Conservation (phyloP, 2,329 filamentous ascomycete genomes). For the Myriosclerotinia duriaeana region DNA sequence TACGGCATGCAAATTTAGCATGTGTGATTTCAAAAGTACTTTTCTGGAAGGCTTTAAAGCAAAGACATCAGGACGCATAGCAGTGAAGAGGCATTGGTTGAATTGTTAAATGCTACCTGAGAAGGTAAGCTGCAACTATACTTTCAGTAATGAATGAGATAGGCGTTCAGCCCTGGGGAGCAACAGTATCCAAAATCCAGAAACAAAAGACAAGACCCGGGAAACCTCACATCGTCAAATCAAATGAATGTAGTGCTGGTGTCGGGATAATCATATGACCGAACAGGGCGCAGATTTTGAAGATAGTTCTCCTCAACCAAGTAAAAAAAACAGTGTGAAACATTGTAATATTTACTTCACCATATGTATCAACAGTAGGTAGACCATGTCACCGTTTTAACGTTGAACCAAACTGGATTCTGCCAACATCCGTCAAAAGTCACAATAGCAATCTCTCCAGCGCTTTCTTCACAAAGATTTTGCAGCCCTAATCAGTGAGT, state of each 20-base stretch:
- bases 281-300: no score
- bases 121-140: neutral
- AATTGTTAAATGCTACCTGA: neutral
- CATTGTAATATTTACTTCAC: no score
- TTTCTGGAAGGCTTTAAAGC: no score
- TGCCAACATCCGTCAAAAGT: neutral
- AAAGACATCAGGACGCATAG: neutral
- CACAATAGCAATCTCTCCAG: neutral
- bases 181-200: neutral
- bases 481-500: neutral
- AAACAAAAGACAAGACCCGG: neutral
- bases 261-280: no score
- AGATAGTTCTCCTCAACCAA: no score
- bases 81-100: neutral
- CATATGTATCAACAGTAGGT: no score
- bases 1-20: no score
- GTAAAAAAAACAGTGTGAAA: no score
- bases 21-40: no score
- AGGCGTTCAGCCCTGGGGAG: neutral
- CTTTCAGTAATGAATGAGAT: neutral
- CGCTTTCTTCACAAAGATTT: neutral
- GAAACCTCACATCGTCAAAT: neutral
- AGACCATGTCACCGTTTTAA: neutral
- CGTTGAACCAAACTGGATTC: neutral
- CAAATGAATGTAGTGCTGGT: neutral